Percentiles rank a stretch among this genome's conserved stretches.
Evolutionary conservation across 768 basidiomycete genomes (phyloP).

Genomic region (Leucocoprinus birnbaumii): DNA sequence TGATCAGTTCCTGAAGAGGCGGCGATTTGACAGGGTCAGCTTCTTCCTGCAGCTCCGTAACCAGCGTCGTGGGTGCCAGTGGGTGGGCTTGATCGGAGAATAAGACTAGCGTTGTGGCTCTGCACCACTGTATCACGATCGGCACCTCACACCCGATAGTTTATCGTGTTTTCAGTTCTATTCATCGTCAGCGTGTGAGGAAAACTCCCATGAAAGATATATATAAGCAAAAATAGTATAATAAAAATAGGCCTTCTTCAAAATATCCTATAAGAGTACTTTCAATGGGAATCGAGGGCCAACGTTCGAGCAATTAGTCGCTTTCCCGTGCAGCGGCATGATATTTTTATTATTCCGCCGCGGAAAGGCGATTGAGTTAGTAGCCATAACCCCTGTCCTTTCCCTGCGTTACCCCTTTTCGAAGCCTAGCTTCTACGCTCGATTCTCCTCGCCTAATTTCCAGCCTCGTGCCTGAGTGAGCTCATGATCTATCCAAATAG

Average conservation of each 20-base stretch:
- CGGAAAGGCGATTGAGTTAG: not conserved
- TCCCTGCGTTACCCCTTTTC: no score
- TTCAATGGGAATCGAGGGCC: not conserved
- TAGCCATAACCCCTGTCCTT: not conserved
- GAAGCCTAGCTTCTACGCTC: no score
- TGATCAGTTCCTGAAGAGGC: no score
- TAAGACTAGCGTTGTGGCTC: not conserved
- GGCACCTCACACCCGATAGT: not conserved
- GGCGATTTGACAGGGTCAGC: no score
- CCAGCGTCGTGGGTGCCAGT: no score
- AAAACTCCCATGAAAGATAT: not conserved
- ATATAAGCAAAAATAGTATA: not conserved
- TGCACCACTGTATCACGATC: no score
- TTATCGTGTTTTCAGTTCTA: not conserved
- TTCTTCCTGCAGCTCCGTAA: no score
- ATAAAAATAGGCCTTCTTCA: not conserved
- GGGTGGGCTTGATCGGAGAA: no score
- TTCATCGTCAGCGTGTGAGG: not conserved
- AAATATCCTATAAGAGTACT: conserved; percentile 1
- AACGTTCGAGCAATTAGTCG: not conserved
- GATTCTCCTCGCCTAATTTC: no score
- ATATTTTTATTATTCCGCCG: not conserved
- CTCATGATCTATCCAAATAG: no score
- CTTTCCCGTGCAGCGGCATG: not conserved
- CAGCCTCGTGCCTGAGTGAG: no score